phyloP scores from a whole-genome alignment of 306 rosid genomes.

The Parietaria judaica region DNA sequence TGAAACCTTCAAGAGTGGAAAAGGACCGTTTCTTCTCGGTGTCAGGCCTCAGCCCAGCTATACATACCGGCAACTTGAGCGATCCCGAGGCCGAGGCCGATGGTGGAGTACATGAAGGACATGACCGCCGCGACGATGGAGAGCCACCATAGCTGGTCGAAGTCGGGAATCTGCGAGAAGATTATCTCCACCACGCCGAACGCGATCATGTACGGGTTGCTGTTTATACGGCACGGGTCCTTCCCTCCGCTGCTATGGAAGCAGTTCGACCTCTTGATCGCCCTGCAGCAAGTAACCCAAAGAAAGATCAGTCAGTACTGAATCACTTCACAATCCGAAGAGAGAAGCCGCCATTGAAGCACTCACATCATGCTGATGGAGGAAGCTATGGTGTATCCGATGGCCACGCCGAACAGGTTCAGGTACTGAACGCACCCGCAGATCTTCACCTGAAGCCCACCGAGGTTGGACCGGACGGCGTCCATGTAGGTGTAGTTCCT shows the following conservation, averaged over 20 bases:
- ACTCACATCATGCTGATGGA: constrained; percentile 80
- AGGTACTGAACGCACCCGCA: constrained; percentile 77
- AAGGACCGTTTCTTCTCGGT: not conserved
- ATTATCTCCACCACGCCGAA: constrained; percentile 56
- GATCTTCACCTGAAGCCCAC: constrained; percentile 51
- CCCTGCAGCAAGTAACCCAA: constrained; percentile 64
- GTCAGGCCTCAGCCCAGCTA: not conserved
- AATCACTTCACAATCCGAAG: not conserved
- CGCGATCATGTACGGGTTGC: constrained; percentile 74
- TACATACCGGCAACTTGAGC: constrained; percentile 48
- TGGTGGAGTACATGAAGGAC: constrained; percentile 73
- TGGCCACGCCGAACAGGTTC: constrained; percentile 61
- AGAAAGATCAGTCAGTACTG: not conserved
- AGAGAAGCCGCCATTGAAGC: not conserved
- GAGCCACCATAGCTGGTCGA: constrained; percentile 88
- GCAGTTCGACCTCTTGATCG: constrained; percentile 64
- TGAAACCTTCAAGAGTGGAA: not conserved
- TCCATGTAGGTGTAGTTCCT: constrained; percentile 84
- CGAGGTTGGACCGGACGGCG: constrained; percentile 59
- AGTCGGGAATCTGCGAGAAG: constrained; percentile 69
- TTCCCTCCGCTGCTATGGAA: constrained; percentile 50
- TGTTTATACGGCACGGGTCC: constrained; percentile 51
- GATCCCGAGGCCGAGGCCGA: constrained; percentile 81
- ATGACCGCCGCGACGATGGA: constrained; percentile 76
- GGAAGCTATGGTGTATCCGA: constrained; percentile 78